Evolutionary conservation across 2,329 filamentous ascomycete genomes (phyloP).

Genomic region (Arachnomyces sp.): DNA sequence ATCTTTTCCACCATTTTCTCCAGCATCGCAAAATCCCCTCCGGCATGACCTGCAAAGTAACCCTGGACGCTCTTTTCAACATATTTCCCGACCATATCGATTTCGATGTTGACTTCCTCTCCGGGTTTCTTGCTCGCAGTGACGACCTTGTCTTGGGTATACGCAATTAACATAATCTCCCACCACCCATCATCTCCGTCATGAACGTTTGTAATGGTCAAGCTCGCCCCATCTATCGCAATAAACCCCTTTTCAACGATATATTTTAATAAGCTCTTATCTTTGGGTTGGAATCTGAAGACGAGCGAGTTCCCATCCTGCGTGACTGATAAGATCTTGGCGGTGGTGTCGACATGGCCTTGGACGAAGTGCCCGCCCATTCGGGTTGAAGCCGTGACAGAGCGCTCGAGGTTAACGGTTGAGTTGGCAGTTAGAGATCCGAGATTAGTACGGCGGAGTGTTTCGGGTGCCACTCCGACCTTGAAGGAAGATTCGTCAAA

Average conservation of each 20-base stretch:
- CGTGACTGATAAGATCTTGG: slow-evolving; percentile 62
- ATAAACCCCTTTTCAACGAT: slow-evolving; percentile 96
- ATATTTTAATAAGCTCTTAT: slow-evolving; percentile 66
- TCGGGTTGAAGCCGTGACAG: slow-evolving; percentile 80
- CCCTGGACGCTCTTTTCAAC: slow-evolving; percentile 73
- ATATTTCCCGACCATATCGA: slow-evolving; percentile 69
- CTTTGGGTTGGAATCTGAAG: slow-evolving; percentile 69
- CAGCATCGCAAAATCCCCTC: slow-evolving; percentile 45
- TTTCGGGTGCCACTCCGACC: slow-evolving; percentile 91
- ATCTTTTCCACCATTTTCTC: slow-evolving; percentile 68
- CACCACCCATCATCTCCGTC: slow-evolving; percentile 73
- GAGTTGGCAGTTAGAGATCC: slow-evolving; percentile 60
- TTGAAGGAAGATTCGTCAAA: slow-evolving; percentile 64
- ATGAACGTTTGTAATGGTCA: slow-evolving; percentile 83
- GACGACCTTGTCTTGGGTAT: slow-evolving; percentile 89
- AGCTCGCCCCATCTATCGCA: slow-evolving; percentile 84
- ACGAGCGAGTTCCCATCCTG: slow-evolving; percentile 87
- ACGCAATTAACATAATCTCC: slow-evolving; percentile 96
- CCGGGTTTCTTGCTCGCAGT: slow-evolving; percentile 70
- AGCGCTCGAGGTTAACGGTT: slow-evolving; percentile 85
- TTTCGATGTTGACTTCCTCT: slow-evolving; percentile 83
- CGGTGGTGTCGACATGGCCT: slow-evolving; percentile 89
- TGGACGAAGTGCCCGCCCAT: slow-evolving; percentile 99
- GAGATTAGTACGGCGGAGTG: slow-evolving; percentile 91
- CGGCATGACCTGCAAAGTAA: slow-evolving; percentile 52